Base-by-base conservation (phyloP, 2,329 filamentous ascomycete genomes). In the Tothia fuscella region DNA sequence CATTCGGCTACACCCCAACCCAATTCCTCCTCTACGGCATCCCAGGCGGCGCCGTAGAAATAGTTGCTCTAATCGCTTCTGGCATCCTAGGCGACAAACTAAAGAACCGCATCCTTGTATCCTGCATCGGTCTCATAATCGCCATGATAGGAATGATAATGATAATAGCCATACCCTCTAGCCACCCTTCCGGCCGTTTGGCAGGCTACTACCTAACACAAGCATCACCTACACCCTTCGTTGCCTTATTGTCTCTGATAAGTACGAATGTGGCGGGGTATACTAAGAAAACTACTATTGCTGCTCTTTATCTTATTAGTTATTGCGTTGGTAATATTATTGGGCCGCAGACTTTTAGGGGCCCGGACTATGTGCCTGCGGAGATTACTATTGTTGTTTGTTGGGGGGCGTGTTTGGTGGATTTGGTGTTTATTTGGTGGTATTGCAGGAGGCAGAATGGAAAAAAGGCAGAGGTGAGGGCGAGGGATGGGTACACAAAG, bases 181-280 rank as follows among this genome's bases (percentile, higher is more conserved):
- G 60, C n/a, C 74, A 74, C 49, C 72, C 70, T 46, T 64, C 61
- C 2, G 79, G 77, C 9, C 66, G 74, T 0, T 62, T 81, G 9
- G 67, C 76, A 2, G 77, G 76, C 0, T 82, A 79, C 54, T 83
- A 82, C 56, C 59, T 83, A 38, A 79, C 74, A 0, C 69, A 74
- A 51, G 70, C 74, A 1, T 66, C 64, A 9, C 68, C 77, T 0
- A 76, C 74, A 1, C 66, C 74, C 0, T 82, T 82, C 47, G 77
- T 81, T 1, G 74, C 74, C 3, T 57, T 82, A 13, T 57, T 82
- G 4, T 74, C 72, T 20, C 63, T 82, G 26, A 74, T 82, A 42
- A 68, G 71, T 2, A 74, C 71, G 12, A 83, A 83, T 43, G 63
- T 75, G 0, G 71, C 71, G 3, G 70, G 69, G 1, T 70, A 68